Evolutionary conservation across 805 yeast species (phyloP), one percentile per base, ranked within the genome.

Genomic region (Pichia thaimueangensis): DNA sequence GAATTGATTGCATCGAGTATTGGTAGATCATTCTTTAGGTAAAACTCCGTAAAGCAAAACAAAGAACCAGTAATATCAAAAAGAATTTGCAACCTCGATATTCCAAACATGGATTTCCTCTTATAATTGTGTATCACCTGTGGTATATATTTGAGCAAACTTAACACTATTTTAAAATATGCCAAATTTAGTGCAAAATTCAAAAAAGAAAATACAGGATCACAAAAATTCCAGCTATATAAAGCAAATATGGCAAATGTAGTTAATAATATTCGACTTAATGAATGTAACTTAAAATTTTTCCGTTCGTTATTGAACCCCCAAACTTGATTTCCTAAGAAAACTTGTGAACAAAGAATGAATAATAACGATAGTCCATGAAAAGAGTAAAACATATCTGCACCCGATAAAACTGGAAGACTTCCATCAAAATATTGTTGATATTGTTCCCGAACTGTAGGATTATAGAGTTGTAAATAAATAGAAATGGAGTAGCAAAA

Each of bases 121-220:
- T 55, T 50, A 39, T 53, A 53, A 48, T 72, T 73, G 55, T 65
- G 64, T 28, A 59, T 42, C 3, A 72, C 66, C 49, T 73, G 79
- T 1, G 79, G 79, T 23, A 84, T 62, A 48, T 73, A 70, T 52
- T 73, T 73, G 35, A 68, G 56, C 29, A 66, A 60, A 45, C 74
- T 69, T 49, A 71, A 60, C 31, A 57, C 46, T 16, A 73, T 65
- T 55, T 73, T 73, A 47, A 68, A 64, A 33, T 68, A 61, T 2
- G 77, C 72, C 17, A 73, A 55, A 32, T 64, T 53, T 23, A 67
- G 50, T 0, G 73, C 68, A 7, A 71, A 62, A 31, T 65, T 67
- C 21, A 71, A 55, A 19, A 53, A 50, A 20, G 63, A 55, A n/a
- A 49, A 50, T 5, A 43, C 39, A 6, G 36, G 20, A 13, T 36